Evolutionary conservation across 1,284 basidiomycete genomes (phyloP), one percentile per base, ranked within the genome.

Genomic region (Ustilago trichophora): DNA sequence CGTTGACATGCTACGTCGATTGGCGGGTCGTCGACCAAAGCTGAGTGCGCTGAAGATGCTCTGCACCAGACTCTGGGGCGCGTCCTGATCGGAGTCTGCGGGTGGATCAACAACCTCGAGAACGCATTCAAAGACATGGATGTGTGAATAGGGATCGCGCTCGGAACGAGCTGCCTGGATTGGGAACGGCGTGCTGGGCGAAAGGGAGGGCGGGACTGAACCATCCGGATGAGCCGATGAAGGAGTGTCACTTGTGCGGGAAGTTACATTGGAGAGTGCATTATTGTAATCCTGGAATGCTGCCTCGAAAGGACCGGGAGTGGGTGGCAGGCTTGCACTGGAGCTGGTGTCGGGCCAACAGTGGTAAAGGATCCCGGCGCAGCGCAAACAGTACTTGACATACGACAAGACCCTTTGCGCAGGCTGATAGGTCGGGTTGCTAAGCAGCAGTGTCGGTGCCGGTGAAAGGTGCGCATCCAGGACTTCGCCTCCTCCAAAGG

Each of bases 341-440:
- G 72, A 72, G 43, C 56, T 62, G 8, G 65, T 56, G 42, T 78
- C 76, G 18, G 74, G 74, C 76, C 74, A 77, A 34, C 63, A 80
- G 70, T 86, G 85, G 68, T 86, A 86, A 22, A 86, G 73, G 49
- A 86, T 85, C 1, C 85, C 85, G 0, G 83, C 80, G 18, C 83
- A 85, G 12, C 85, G 83, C 8, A 86, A 73, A 24, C 85, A 83
- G 58, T 86, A 81, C 58, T 80, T 75, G 73, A 80, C 56, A 50
- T 68, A 80, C 16, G 62, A 80, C n/a, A 76, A 58, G 15, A 72
- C 59, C 21, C 60, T 59, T 54, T 60, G 53, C 13, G 54, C 72
- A 21, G 65, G 81, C 52, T 77, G 75, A 15, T 43, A 38, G 24
- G 60, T 73, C 8, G 73, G 74, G 33, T 81, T 81, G 40, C 77